phyloP scores from a whole-genome alignment of 805 yeast species.

The Myxozyma neotropica region DNA sequence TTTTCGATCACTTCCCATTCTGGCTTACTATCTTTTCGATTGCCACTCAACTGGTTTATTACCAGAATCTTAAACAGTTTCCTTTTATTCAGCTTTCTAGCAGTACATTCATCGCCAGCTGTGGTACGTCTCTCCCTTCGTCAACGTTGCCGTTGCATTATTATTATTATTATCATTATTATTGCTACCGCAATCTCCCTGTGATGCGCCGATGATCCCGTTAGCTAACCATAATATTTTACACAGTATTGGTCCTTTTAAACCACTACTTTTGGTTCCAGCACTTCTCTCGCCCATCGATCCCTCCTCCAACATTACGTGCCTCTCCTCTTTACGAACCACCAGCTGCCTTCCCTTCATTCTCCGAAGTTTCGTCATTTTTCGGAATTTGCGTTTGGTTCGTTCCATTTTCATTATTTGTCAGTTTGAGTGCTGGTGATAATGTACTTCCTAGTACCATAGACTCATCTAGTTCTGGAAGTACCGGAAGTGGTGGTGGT shows the following conservation, averaged over 20 bases:
- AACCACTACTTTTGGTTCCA: constrained; percentile 92
- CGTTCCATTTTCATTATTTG: constrained; percentile 88
- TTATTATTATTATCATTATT: not conserved
- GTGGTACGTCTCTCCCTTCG: constrained; percentile 41
- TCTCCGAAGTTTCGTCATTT: constrained; percentile 90
- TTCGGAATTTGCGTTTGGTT: constrained; percentile 94
- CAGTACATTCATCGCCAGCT: constrained; percentile 68
- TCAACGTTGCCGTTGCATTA: not conserved
- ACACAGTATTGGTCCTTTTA: constrained; percentile 60
- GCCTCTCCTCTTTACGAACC: constrained; percentile 31
- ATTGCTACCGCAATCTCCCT: no score
- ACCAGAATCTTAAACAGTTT: constrained; percentile 75
- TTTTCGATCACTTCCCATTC: constrained; percentile 81
- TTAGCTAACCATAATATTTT: no score
- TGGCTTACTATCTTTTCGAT: constrained; percentile 67
- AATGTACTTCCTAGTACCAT: constrained; percentile 67
- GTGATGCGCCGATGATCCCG: no score
- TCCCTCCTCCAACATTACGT: constrained; percentile 31
- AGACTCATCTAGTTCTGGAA: constrained; percentile 14
- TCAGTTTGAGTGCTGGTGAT: constrained; percentile 89
- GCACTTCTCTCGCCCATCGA: constrained; percentile 52
- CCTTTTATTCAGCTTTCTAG: constrained; percentile 80
- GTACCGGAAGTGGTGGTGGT: constrained; percentile 8
- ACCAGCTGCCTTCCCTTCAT: constrained; percentile 68
- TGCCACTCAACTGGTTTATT: constrained; percentile 69